phyloP scores from a whole-genome alignment of 2,329 filamentous ascomycete species.

The Leptographium galeiforme region DNA sequence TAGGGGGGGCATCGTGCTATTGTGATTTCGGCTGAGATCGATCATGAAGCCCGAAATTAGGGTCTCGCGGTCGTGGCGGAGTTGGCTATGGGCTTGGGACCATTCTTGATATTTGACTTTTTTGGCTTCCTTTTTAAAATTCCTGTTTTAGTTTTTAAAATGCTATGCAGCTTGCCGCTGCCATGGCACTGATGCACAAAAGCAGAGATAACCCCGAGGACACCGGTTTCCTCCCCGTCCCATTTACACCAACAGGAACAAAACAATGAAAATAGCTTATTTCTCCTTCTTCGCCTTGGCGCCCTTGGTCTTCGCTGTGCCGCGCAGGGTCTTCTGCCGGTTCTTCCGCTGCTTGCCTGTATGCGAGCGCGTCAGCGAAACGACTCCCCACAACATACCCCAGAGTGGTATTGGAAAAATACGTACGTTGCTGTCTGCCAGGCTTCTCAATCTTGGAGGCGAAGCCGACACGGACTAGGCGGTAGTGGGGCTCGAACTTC shows the following conservation, averaged over 20 bases:
- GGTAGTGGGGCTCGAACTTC: constrained; percentile 99
- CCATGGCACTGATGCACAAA: background rate
- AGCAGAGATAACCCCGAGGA: constrained; percentile 1
- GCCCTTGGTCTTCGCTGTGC: constrained; percentile 97
- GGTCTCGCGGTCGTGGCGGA: too few species aligned
- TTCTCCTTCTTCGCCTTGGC: constrained; percentile 88
- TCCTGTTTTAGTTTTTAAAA: constrained; percentile 3
- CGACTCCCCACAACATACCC: background rate
- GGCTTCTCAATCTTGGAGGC: constrained; percentile 94
- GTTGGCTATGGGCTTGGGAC: too few species aligned
- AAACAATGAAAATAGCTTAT: constrained; percentile 36
- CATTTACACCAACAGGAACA: background rate
- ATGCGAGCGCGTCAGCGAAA: background rate
- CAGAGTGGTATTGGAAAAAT: background rate
- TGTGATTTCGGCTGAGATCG: too few species aligned
- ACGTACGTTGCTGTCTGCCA: constrained; percentile 90
- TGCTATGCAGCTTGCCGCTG: background rate
- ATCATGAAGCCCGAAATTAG: too few species aligned
- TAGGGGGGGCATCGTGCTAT: background rate
- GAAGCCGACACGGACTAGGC: constrained; percentile 84
- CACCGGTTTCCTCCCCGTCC: background rate
- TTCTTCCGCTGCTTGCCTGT: constrained; percentile 99
- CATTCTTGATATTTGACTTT: background rate
- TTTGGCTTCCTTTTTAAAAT: constrained; percentile 3
- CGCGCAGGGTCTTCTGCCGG: constrained; percentile 95